phyloP scores from a whole-genome alignment of 805 yeast genomes.

The Metschnikowia rubicola region DNA sequence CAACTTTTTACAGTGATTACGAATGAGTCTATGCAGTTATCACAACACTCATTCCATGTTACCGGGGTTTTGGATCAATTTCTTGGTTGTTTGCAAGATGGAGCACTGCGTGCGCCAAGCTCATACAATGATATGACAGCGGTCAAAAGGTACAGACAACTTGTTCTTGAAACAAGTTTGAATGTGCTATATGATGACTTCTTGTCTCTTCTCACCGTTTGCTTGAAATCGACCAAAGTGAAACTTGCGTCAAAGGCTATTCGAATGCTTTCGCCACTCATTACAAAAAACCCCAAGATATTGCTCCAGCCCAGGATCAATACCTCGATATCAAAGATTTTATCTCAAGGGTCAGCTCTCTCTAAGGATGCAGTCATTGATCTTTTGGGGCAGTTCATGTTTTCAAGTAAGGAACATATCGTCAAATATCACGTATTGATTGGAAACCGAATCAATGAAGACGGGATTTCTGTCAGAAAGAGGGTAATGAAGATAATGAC shows the following conservation, averaged over 20 bases:
- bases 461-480: slow-evolving; percentile 61
- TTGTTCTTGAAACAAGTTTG: slow-evolving; percentile 5
- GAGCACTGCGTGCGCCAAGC: background rate
- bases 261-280: slow-evolving; percentile 54
- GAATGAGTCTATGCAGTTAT: background rate
- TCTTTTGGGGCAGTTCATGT: slow-evolving; percentile 49
- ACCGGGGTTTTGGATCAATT: slow-evolving; percentile 4
- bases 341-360: slow-evolving; percentile 62
- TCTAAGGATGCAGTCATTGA: slow-evolving; percentile 78
- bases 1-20: background rate
- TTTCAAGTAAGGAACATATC: slow-evolving; percentile 41
- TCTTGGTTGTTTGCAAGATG: slow-evolving; percentile 1
- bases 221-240: slow-evolving; percentile 29
- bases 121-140: background rate
- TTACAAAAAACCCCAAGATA: slow-evolving; percentile 50
- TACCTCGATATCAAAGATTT: slow-evolving; percentile 46
- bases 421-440: slow-evolving; percentile 49
- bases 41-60: background rate
- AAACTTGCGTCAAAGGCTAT: slow-evolving; percentile 53
- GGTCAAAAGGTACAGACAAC: background rate
- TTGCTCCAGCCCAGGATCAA: slow-evolving; percentile 50
- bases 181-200: slow-evolving; percentile 48
- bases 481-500: slow-evolving; percentile 53
- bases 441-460: slow-evolving; percentile 51
- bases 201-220: slow-evolving; percentile 42